A percentile compares a stretch with the other conserved stretches of the same genome.
Evolutionary conservation across 2,329 filamentous ascomycete species (phyloP).

Genomic region (Monosporascus ibericus): DNA sequence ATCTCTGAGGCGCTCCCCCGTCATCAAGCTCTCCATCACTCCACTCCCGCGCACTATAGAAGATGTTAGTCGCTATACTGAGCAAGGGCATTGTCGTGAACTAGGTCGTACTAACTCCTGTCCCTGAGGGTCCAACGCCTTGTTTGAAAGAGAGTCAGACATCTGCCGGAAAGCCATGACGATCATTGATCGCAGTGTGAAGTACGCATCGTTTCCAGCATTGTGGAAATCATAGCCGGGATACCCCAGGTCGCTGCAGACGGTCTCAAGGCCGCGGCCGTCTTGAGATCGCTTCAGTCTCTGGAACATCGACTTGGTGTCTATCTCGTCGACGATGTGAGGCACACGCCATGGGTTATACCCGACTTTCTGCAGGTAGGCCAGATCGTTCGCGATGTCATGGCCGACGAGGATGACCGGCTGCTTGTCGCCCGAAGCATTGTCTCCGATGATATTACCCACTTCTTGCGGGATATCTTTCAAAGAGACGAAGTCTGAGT

Average conservation of each 20-base stretch:
- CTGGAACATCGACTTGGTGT: slow-evolving; percentile 68
- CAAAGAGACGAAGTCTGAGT: slow-evolving; percentile 34
- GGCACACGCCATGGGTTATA: slow-evolving; percentile 50
- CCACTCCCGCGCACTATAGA: slow-evolving; percentile 21
- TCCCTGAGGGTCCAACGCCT: background rate
- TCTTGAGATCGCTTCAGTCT: slow-evolving; percentile 50
- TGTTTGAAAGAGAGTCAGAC: slow-evolving; percentile 1
- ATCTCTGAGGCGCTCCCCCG: slow-evolving; percentile 17
- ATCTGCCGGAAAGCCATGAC: slow-evolving; percentile 44
- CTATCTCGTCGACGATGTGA: slow-evolving; percentile 58
- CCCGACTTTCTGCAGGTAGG: slow-evolving; percentile 59
- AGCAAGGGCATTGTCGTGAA: background rate
- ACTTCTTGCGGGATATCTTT: slow-evolving; percentile 30
- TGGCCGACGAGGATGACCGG: slow-evolving; percentile 76
- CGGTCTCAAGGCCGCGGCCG: slow-evolving; percentile 47
- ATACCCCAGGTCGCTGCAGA: slow-evolving; percentile 62
- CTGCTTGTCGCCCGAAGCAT: slow-evolving; percentile 13
- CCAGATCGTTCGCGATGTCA: slow-evolving; percentile 60
- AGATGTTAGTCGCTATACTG: background rate
- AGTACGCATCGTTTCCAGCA: slow-evolving; percentile 79
- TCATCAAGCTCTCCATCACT: slow-evolving; percentile 26
- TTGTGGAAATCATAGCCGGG: slow-evolving; percentile 68
- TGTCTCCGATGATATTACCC: slow-evolving; percentile 28
- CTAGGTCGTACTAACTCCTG: background rate
- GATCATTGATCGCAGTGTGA: slow-evolving; percentile 69